Percentiles rank a stretch among this genome's conserved stretches.
These are phyloP conservation scores for Cardamine occulta DNA, from an alignment of 345 rosid genomes.

Conservation along the genomic window DNA sequence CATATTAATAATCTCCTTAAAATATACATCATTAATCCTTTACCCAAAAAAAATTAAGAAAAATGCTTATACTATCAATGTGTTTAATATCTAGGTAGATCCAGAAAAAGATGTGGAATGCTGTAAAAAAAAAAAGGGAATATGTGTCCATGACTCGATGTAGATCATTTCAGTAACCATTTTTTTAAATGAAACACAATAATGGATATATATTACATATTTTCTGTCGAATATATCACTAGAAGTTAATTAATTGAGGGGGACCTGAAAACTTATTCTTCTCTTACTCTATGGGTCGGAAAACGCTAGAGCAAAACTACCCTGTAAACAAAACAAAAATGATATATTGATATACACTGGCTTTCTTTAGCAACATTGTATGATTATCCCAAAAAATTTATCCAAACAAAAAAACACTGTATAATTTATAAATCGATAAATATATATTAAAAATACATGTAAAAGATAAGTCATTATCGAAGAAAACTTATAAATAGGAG, in stretches of 20 bases:
- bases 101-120: neutral
- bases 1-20: neutral
- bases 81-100: neutral
- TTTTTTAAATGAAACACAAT: neutral
- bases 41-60: neutral
- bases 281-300: neutral
- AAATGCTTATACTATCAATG: neutral
- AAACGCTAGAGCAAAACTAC: neutral
- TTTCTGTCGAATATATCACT: neutral
- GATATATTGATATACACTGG: neutral
- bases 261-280: neutral
- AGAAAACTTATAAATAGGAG: neutral
- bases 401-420: no score
- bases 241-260: neutral
- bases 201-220: no score
- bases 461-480: neutral
- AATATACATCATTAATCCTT: neutral
- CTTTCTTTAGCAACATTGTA: neutral
- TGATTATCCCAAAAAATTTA: neutral
- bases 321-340: neutral
- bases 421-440: neutral
- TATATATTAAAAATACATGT: neutral
- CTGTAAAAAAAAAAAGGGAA: no score
- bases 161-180: neutral
- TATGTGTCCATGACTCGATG: neutral